Conservation (phyloP, 1,284 basidiomycete species). For the Paramarasmius palmivorus region DNA sequence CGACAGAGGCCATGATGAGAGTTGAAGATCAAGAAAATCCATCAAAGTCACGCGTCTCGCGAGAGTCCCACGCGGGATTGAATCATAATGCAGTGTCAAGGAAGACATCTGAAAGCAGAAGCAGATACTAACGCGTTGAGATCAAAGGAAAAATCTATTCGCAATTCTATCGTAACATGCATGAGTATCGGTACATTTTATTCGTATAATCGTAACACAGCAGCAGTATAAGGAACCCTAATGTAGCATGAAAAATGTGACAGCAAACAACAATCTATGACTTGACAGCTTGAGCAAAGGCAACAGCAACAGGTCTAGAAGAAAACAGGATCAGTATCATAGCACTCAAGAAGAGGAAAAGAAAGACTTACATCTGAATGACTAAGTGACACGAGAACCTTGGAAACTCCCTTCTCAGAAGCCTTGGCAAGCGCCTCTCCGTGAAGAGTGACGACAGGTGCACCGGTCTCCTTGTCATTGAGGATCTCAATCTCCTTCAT, state of each 20-base stretch:
- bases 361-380: slow-evolving; percentile 77
- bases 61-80: too few relatives aligned
- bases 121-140: too few relatives aligned
- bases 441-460: slow-evolving; percentile 74
- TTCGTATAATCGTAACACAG: too few relatives aligned
- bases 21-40: neutral
- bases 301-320: slow-evolving; percentile 72
- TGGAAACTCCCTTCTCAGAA: slow-evolving; percentile 70
- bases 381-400: slow-evolving; percentile 84
- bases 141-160: too few relatives aligned
- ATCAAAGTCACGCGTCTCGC: too few relatives aligned
- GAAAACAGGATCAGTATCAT: slow-evolving; percentile 19
- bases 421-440: slow-evolving; percentile 85
- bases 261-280: slow-evolving; percentile 9
- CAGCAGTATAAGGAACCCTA: neutral
- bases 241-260: neutral
- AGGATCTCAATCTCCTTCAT: slow-evolving; percentile 98
- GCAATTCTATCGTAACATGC: too few relatives aligned
- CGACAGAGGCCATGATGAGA: slow-evolving; percentile 37
- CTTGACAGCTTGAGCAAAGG: slow-evolving; percentile 71
- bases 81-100: too few relatives aligned
- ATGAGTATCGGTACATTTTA: too few relatives aligned
- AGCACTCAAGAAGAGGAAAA: neutral
- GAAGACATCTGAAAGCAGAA: too few relatives aligned
- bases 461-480: slow-evolving; percentile 63